phyloP scores from a whole-genome alignment of 768 basidiomycete species.

The Leccinum boreale region DNA sequence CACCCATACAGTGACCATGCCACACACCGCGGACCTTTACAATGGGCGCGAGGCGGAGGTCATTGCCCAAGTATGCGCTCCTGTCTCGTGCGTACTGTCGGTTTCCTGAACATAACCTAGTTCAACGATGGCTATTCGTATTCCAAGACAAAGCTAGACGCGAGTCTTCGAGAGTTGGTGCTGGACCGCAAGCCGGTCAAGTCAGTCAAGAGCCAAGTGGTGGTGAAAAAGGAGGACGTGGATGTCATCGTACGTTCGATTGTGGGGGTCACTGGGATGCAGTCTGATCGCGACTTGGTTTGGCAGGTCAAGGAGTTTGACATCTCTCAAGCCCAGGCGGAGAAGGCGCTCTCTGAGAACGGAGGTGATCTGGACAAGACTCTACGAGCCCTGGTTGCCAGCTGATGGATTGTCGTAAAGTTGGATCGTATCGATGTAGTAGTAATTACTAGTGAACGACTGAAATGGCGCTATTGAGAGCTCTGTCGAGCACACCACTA shows the following conservation, averaged over 20 bases:
- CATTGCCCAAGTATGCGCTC: slow-evolving; percentile 22
- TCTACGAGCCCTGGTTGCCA: slow-evolving; percentile 25
- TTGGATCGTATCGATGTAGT: no score
- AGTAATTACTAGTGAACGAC: no score
- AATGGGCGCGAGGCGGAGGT: slow-evolving; percentile 30
- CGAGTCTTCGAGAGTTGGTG: slow-evolving; percentile 49
- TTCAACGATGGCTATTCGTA: slow-evolving; percentile 53
- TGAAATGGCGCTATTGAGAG: background rate
- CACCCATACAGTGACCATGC: slow-evolving; percentile 16
- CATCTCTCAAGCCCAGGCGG: slow-evolving; percentile 26
- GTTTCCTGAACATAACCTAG: slow-evolving; percentile 40
- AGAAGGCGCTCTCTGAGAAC: slow-evolving; percentile 29
- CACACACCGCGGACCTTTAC: slow-evolving; percentile 24
- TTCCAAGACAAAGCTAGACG: slow-evolving; percentile 31
- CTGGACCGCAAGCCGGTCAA: slow-evolving; percentile 52
- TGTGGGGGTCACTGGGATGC: background rate
- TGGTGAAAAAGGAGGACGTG: slow-evolving; percentile 28
- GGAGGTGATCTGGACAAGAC: slow-evolving; percentile 29
- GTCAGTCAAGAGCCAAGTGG: slow-evolving; percentile 29
- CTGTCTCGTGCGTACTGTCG: background rate
- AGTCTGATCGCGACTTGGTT: slow-evolving; percentile 12
- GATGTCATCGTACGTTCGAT: slow-evolving; percentile 24
- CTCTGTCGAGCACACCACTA: background rate
- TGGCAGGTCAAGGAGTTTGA: slow-evolving; percentile 29
- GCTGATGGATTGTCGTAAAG: slow-evolving; percentile 3